Conservation (phyloP, 2,329 filamentous ascomycete species). For the Penicillium hordei region DNA sequence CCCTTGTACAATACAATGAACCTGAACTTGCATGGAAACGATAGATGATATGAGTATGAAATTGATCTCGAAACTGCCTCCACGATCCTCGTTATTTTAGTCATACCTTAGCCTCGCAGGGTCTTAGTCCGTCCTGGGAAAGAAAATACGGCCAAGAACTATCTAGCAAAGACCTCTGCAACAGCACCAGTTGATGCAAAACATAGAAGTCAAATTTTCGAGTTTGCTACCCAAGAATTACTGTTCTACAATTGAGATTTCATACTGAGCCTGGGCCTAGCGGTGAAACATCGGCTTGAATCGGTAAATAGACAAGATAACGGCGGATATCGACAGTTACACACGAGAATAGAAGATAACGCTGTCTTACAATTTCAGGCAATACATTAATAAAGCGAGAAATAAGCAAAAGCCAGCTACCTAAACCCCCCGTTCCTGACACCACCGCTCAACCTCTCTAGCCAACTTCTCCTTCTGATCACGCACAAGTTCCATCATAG, state of each 20-base stretch:
- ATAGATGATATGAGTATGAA: not conserved
- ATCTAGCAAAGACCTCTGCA: not conserved
- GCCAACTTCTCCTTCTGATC: conserved; percentile 37
- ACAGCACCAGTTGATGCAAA: not conserved
- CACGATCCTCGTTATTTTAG: no score
- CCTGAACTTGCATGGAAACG: not conserved
- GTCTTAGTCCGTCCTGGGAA: not conserved
- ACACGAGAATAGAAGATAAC: not conserved
- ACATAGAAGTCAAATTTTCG: not conserved
- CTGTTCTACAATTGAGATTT: not conserved
- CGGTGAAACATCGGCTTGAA: not conserved
- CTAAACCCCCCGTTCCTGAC: conserved; percentile 46
- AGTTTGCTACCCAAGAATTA: not conserved
- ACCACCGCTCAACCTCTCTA: conserved; percentile 48
- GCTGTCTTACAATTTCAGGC: not conserved
- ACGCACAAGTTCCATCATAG: conserved; percentile 39
- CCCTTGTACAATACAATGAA: not conserved
- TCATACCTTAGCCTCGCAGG: not conserved
- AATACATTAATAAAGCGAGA: not conserved
- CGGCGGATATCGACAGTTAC: not conserved
- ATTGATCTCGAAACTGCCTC: not conserved
- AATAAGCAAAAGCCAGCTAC: not conserved
- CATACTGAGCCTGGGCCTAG: not conserved
- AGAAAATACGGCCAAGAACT: not conserved
- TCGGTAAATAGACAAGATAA: not conserved